Base-by-base conservation (phyloP, 352 stramenopile species). In the Globisporangium yorkense region DNA sequence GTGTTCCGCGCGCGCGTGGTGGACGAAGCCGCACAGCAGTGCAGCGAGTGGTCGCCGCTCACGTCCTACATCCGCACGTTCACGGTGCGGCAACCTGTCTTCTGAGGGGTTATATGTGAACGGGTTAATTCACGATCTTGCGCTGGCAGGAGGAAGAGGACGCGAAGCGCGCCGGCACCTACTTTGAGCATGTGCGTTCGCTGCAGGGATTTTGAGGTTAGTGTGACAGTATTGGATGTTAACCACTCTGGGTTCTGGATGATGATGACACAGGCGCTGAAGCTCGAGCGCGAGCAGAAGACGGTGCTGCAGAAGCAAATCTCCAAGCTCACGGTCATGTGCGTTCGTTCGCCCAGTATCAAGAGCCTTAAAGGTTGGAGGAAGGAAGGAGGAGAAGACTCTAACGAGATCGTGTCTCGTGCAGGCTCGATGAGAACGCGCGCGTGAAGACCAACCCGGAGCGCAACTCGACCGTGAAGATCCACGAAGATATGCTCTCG, bases 401-500 rank as follows among this genome's bases (percentile, higher is more conserved):
- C 33, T 39, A 9, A 39, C 33, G 33, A 39, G 33, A 39, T 39
- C 33, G 31, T 16, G 21, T 9, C 16, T 1, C 54, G 1, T 18
- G 16, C 37, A 82, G 70, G 70, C 56, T 92, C 54, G 73, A 89
- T 18, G 74, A 81, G 39, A 66, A 71, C 59, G 60, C 51, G 58
- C 49, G 50, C 51, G 37, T 43, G 45, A 77, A 80, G 51, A 37
- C 63, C 0, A 58, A 70, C 24, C 52, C 64, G 0, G 70, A 86
- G 39, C 72, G 52, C 52, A 68, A 86, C 57, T 71, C 56, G 31
- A 83, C 73, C 21, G 70, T 66, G 41, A 77, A 85, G 56, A 65
- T 81, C 51, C 80, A 92, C 43, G 84, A 92, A 61, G 82, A 94
- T 57, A 89, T 94, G 80, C 79, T 94, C 57, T 80, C 77, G 53